A percentile compares a stretch with the other conserved stretches of the same genome.
phyloP scores from a whole-genome alignment of 2,329 filamentous ascomycete genomes.

The Aspergillus uvarum region DNA sequence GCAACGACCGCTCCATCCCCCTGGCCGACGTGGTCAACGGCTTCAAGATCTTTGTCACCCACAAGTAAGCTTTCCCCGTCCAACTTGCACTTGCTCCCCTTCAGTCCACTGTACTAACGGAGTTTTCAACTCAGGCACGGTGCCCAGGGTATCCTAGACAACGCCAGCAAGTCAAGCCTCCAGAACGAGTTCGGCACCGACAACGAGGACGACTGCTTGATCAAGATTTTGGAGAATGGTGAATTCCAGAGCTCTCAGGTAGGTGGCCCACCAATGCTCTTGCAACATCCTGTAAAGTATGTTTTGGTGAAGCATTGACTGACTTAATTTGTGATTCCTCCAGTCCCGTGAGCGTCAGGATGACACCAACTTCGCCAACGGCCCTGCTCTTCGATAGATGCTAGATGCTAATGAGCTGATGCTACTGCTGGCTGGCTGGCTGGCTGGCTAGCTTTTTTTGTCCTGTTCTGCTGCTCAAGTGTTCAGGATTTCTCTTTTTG shows the following conservation, averaged over 20 bases:
- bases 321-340: constrained; percentile 6
- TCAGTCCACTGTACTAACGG: neutral
- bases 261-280: constrained; percentile 27
- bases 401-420: constrained; percentile 15
- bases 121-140: constrained; percentile 63
- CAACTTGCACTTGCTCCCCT: neutral
- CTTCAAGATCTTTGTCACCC: constrained; percentile 87
- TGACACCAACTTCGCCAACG: constrained; percentile 30
- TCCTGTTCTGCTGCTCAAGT: neutral
- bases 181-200: constrained; percentile 85
- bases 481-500: neutral
- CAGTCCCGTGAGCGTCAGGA: constrained; percentile 34
- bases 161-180: constrained; percentile 70
- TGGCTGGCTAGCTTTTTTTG: neutral
- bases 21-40: constrained; percentile 80
- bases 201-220: constrained; percentile 76
- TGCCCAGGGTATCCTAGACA: constrained; percentile 74
- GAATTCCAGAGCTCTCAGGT: constrained; percentile 63
- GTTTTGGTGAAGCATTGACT: neutral
- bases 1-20: constrained; percentile 72
- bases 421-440: constrained; percentile 6
- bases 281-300: neutral
- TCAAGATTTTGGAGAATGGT: constrained; percentile 77
- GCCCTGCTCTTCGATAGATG: constrained; percentile 10
- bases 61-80: constrained; percentile 66